Evolutionary conservation across 768 basidiomycete genomes (phyloP).

Genomic region (Mycena belliarum): DNA sequence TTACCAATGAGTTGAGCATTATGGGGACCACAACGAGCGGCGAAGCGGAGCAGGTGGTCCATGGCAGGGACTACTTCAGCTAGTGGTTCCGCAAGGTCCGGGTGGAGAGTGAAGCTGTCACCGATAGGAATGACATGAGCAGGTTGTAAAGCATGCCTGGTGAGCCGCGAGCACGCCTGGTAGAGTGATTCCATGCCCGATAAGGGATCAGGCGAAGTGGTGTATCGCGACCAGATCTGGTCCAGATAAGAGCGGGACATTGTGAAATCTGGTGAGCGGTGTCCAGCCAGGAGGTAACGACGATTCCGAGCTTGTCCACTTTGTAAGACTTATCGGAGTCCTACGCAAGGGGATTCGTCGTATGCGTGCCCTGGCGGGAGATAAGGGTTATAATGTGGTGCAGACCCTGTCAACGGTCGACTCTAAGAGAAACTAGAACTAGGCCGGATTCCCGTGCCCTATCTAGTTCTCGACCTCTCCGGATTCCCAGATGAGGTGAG

Average conservation of each 20-base stretch:
- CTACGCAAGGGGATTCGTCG: too few species aligned
- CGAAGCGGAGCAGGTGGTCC: neutral
- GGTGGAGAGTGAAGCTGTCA: neutral
- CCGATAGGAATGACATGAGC: neutral
- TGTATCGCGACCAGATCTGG: neutral
- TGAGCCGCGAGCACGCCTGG: neutral
- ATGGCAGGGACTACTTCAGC: neutral
- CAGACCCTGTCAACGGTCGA: too few species aligned
- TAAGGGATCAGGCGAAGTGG: neutral
- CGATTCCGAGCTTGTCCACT: too few species aligned
- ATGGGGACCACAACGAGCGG: neutral
- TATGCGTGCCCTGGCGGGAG: too few species aligned
- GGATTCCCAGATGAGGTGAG: too few species aligned
- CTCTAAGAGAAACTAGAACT: too few species aligned
- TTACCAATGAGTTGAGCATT: neutral
- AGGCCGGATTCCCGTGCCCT: too few species aligned
- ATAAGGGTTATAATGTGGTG: too few species aligned
- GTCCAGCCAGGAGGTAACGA: neutral
- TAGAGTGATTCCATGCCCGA: neutral
- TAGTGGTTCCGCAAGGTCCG: neutral
- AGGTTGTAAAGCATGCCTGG: neutral
- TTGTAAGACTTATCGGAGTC: too few species aligned
- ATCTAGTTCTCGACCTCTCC: too few species aligned
- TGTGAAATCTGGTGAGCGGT: neutral
- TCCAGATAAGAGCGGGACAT: neutral